Evolutionary conservation across 2,329 filamentous ascomycete species (phyloP).

Genomic region (Phialemoniopsis sp.): DNA sequence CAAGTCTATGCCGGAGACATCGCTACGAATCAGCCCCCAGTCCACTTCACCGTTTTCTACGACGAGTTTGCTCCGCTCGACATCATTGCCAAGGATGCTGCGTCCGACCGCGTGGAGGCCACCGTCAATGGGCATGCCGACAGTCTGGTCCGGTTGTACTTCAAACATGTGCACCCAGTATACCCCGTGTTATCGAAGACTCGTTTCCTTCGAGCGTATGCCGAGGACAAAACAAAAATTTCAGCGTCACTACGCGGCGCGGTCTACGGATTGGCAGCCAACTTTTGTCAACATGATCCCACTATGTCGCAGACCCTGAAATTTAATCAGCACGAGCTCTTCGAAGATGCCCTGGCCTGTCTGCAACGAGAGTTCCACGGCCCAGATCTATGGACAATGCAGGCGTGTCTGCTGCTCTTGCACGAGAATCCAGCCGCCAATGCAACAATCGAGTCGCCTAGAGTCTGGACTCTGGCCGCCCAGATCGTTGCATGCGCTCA

Average conservation of each 20-base stretch:
- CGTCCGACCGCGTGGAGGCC: conserved; percentile 36
- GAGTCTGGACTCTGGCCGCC: conserved; percentile 36
- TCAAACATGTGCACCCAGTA: conserved; percentile 38
- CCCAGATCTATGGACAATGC: conserved; percentile 39
- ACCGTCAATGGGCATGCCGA: conserved; percentile 34
- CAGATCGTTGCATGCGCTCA: conserved; percentile 39
- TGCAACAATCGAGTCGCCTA: conserved; percentile 40
- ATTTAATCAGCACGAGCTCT: conserved; percentile 34
- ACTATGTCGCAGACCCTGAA: conserved; percentile 21
- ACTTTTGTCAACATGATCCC: conserved; percentile 33
- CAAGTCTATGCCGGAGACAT: conserved; percentile 32
- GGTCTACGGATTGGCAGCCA: conserved; percentile 37
- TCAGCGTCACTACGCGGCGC: conserved; percentile 39
- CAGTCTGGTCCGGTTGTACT: conserved; percentile 37
- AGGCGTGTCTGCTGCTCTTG: conserved; percentile 39
- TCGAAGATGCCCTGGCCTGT: conserved; percentile 34
- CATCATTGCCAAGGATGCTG: conserved; percentile 26
- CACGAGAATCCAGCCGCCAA: conserved; percentile 39
- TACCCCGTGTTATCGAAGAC: conserved; percentile 38
- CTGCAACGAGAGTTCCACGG: conserved; percentile 40
- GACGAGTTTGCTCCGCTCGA: conserved; percentile 39
- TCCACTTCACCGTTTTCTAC: conserved; percentile 40
- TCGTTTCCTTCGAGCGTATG: conserved; percentile 34
- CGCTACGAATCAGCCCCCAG: conserved; percentile 28
- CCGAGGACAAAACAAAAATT: conserved; percentile 27